Conservation (phyloP, 139 green algal species). For the Spirogloea muscicola region DNA sequence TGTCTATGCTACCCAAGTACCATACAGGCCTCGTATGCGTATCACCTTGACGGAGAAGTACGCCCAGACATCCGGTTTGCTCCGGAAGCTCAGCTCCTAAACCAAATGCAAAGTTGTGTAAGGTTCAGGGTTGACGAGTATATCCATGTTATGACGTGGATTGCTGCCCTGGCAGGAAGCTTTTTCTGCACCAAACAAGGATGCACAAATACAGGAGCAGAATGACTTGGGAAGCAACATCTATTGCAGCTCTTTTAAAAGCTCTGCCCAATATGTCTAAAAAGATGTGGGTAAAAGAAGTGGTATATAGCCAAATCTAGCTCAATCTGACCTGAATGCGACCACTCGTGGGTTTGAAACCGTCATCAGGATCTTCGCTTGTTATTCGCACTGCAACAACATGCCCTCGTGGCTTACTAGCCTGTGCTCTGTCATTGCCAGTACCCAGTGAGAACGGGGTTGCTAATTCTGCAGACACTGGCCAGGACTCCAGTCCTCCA, state of each 20-base stretch:
- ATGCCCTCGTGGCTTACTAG: constrained; percentile 55
- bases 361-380: constrained; percentile 88
- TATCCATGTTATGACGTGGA: no score
- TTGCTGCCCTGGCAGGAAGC: no score
- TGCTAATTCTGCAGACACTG: neutral
- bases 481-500: constrained; percentile 13
- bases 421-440: constrained; percentile 45
- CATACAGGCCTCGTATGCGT: neutral
- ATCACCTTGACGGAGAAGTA: constrained; percentile 84
- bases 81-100: constrained; percentile 80
- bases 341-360: constrained; percentile 96
- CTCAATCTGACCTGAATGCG: constrained; percentile 50
- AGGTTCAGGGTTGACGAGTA: no score
- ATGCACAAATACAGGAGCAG: no score
- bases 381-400: constrained; percentile 90
- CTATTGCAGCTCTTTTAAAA: no score
- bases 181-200: no score
- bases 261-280: no score
- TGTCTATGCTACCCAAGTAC: neutral
- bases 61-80: constrained; percentile 80
- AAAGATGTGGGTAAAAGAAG: no score
- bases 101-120: no score
- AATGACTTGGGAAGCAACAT: no score
- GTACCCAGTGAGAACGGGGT: constrained; percentile 65
- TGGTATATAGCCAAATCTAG: no score